phyloP scores from a whole-genome alignment of 2,329 filamentous ascomycete genomes.

The Corynespora cassiicola region DNA sequence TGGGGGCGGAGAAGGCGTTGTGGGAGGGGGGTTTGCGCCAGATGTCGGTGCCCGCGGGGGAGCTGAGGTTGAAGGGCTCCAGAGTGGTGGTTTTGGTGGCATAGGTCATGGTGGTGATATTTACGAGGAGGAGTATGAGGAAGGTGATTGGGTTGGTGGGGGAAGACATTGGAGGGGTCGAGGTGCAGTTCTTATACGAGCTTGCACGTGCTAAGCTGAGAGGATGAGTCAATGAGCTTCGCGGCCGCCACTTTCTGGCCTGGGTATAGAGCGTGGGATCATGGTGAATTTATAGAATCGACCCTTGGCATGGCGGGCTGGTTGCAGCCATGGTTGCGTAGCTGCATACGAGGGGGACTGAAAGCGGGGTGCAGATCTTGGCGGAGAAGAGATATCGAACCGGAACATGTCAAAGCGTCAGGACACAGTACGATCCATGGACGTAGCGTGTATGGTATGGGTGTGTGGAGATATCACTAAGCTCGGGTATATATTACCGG shows the following conservation, averaged over 20 bases:
- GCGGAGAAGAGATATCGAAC: slow-evolving; percentile 20
- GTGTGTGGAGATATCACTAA: too few relatives aligned
- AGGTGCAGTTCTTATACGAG: slow-evolving; percentile 20
- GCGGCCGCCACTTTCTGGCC: slow-evolving; percentile 4
- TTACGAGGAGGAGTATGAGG: slow-evolving; percentile 2
- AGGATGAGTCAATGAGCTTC: neutral
- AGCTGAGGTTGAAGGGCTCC: slow-evolving; percentile 38
- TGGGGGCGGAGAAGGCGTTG: slow-evolving; percentile 67
- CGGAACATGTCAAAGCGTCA: too few relatives aligned
- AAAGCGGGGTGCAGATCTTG: slow-evolving; percentile 34
- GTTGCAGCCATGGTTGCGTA: neutral
- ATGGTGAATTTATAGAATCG: slow-evolving; percentile 15
- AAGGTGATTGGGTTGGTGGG: too few relatives aligned
- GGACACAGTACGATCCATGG: too few relatives aligned
- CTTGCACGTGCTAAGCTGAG: slow-evolving; percentile 5
- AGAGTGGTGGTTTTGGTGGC: slow-evolving; percentile 28
- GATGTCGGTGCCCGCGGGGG: slow-evolving; percentile 70
- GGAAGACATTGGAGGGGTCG: neutral
- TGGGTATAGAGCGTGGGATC: slow-evolving; percentile 9
- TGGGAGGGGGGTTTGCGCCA: slow-evolving; percentile 77
- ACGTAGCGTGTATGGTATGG: too few relatives aligned
- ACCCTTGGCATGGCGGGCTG: slow-evolving; percentile 12
- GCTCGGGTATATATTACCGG: too few relatives aligned
- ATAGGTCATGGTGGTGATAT: slow-evolving; percentile 19
- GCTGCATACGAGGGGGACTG: slow-evolving; percentile 7